These are phyloP conservation scores for Cyanidiococcus yangmingshanensis DNA, from an alignment of 23 red algal genomes.

Conservation along the genomic window DNA sequence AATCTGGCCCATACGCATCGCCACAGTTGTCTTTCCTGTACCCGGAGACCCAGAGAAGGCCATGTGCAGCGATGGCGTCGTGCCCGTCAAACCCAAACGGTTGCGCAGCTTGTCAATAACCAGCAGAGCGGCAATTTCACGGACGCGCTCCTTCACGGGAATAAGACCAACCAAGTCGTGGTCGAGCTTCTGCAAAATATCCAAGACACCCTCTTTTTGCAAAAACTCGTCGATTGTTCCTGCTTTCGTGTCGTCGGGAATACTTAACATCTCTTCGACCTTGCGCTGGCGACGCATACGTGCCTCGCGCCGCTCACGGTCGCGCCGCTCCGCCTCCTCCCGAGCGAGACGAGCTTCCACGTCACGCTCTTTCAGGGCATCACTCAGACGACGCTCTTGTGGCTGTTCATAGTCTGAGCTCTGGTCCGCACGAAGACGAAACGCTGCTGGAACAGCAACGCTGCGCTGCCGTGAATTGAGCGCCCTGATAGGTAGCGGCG, in stretches of 20 bases:
- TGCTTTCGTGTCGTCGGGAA: slow-evolving; percentile 72
- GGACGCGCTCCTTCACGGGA: slow-evolving; percentile 80
- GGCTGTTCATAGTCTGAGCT: slow-evolving; percentile 47
- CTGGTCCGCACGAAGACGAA: background rate
- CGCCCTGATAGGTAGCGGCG: background rate
- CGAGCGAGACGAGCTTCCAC: slow-evolving; percentile 66
- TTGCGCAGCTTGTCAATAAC: slow-evolving; percentile 87
- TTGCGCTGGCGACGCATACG: slow-evolving; percentile 52
- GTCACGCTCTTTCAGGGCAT: slow-evolving; percentile 91
- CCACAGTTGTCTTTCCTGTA: slow-evolving; percentile 98
- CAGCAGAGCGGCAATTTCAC: slow-evolving; percentile 94
- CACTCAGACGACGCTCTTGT: slow-evolving; percentile 64
- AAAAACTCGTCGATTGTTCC: slow-evolving; percentile 87
- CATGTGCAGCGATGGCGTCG: slow-evolving; percentile 94
- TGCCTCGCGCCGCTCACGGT: slow-evolving; percentile 17
- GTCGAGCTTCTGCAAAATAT: slow-evolving; percentile 67
- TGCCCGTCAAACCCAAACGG: slow-evolving; percentile 61
- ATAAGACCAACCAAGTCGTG: slow-evolving; percentile 76
- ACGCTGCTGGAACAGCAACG: background rate
- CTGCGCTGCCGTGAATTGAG: background rate
- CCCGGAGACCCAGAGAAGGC: slow-evolving; percentile 90
- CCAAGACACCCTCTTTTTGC: slow-evolving; percentile 77
- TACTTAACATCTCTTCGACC: slow-evolving; percentile 48
- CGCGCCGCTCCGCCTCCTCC: slow-evolving; percentile 49
- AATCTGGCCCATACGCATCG: slow-evolving; percentile 97